These are phyloP conservation scores for Coniochaeta hoffmannii DNA, from an alignment of 2,329 filamentous ascomycete species.

Conservation along the genomic window DNA sequence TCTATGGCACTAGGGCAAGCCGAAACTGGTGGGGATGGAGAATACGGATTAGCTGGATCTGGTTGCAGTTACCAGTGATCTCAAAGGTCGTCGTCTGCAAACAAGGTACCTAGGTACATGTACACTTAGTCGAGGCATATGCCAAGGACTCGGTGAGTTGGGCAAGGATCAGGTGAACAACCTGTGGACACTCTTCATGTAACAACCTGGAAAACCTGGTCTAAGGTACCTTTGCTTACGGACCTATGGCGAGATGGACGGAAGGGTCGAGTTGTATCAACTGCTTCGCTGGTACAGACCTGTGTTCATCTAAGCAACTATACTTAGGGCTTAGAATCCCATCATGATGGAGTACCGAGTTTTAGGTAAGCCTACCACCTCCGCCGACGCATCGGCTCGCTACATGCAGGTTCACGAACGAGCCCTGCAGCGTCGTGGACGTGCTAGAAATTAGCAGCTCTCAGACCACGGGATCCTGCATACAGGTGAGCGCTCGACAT, in stretches of 20 bases:
- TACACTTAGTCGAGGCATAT: background rate
- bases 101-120: background rate
- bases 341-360: background rate
- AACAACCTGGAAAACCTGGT: too few relatives aligned
- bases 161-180: background rate
- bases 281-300: too few relatives aligned
- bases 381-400: background rate
- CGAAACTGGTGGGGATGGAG: background rate
- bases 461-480: background rate
- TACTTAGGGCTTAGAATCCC: too few relatives aligned
- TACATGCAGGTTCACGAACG: background rate
- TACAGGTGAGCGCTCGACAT: background rate
- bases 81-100: too few relatives aligned
- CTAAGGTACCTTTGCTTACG: too few relatives aligned
- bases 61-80: too few relatives aligned
- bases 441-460: background rate
- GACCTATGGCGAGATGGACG: too few relatives aligned
- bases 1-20: too few relatives aligned
- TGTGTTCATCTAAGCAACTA: too few relatives aligned
- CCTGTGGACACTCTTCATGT: background rate
- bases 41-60: background rate
- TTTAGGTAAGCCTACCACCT: background rate
- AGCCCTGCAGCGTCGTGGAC: background rate
- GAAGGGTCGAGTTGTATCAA: background rate
- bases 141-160: background rate